Evolutionary conservation across 108 stramenopile species (phyloP).

Genomic region (Craspedostauros australis): DNA sequence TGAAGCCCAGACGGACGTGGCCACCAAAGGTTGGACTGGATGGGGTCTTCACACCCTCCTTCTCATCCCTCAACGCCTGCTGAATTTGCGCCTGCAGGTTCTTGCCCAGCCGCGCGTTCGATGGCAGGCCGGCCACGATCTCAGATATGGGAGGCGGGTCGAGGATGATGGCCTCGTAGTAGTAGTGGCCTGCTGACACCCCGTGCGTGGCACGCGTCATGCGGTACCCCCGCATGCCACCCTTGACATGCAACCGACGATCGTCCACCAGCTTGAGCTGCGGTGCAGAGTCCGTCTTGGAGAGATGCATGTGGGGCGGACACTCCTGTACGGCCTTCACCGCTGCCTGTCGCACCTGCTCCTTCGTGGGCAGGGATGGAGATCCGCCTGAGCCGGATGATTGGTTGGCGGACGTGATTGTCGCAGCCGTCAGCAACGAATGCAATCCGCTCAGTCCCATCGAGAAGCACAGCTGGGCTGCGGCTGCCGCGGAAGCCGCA

Average conservation of each 20-base stretch:
- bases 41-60: constrained; percentile 3
- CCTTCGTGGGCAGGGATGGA: constrained; percentile 46
- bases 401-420: background rate
- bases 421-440: constrained; percentile 8
- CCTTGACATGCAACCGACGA: constrained; percentile 41
- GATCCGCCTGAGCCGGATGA: no score
- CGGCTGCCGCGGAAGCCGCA: constrained; percentile 24
- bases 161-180: constrained; percentile 55
- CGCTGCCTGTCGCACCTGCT: constrained; percentile 47
- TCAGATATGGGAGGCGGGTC: constrained; percentile 33
- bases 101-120: constrained; percentile 34
- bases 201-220: constrained; percentile 82
- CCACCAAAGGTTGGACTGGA: constrained; percentile 27
- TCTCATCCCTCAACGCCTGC: constrained; percentile 25
- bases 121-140: constrained; percentile 25
- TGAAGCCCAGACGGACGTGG: constrained; percentile 82
- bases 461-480: constrained; percentile 22
- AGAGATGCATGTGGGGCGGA: constrained; percentile 74
- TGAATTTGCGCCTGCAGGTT: constrained; percentile 44
- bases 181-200: constrained; percentile 49
- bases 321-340: constrained; percentile 41
- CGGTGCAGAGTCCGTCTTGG: constrained; percentile 68
- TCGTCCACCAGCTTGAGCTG: constrained; percentile 40
- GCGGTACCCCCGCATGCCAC: constrained; percentile 75
- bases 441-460: constrained; percentile 28